Conservation (phyloP, 768 basidiomycete genomes). For the Pholiota molesta region DNA sequence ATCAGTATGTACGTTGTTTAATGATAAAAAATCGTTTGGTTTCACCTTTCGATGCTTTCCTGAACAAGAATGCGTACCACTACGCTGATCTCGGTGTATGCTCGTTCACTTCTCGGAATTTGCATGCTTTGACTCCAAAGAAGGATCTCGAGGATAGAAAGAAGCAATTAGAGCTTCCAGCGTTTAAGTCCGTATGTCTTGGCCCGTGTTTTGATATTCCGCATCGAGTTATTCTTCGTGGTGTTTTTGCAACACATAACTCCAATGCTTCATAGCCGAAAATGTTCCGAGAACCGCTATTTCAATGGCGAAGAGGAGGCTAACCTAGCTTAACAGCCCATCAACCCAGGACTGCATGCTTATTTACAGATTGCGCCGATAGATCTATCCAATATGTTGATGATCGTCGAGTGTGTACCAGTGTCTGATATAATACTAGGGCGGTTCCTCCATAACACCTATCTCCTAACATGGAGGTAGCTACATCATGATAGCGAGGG, state of each 20-base stretch:
- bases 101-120: slow-evolving; percentile 16
- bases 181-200: slow-evolving; percentile 29
- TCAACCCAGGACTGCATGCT: slow-evolving; percentile 25
- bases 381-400: slow-evolving; percentile 14
- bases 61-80: neutral
- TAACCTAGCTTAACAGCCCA: slow-evolving; percentile 22
- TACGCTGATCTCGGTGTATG: neutral
- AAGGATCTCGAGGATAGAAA: slow-evolving; percentile 22
- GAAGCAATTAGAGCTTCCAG: slow-evolving; percentile 34
- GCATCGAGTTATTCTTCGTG: neutral
- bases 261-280: neutral
- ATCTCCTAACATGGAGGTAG: no score
- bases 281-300: neutral
- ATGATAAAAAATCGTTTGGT: no score
- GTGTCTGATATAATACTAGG: neutral
- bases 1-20: neutral
- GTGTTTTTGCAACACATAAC: neutral
- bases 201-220: slow-evolving; percentile 11
- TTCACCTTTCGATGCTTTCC: no score
- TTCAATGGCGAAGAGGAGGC: neutral
- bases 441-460: no score
- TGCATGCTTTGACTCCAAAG: neutral
- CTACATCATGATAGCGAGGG: no score
- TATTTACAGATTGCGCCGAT: slow-evolving; percentile 35
- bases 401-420: neutral